Conservation (phyloP, 2,329 filamentous ascomycete species). For the Penicillium sp. region DNA sequence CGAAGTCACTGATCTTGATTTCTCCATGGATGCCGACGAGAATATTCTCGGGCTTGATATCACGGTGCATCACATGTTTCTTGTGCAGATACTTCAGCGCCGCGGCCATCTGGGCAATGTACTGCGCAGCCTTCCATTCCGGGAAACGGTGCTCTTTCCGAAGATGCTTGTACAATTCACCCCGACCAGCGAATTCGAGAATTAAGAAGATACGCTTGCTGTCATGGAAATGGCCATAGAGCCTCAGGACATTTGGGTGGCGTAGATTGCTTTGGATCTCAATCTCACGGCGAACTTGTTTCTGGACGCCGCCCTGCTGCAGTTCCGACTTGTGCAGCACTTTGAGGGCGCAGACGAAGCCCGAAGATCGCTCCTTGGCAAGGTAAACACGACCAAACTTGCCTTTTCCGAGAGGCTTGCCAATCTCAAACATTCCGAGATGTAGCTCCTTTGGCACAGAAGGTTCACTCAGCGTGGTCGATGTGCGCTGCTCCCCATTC, state of each 20-base stretch:
- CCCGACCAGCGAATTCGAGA: slow-evolving; percentile 78
- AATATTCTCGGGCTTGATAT: slow-evolving; percentile 98
- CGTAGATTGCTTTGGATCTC: slow-evolving; percentile 85
- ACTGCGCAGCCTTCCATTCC: slow-evolving; percentile 81
- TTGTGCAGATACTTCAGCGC: slow-evolving; percentile 86
- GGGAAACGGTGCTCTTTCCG: slow-evolving; percentile 73
- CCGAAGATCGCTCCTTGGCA: slow-evolving; percentile 70
- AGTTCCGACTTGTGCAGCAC: slow-evolving; percentile 81
- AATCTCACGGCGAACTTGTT: slow-evolving; percentile 81
- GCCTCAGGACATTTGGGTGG: slow-evolving; percentile 76
- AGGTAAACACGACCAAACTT: slow-evolving; percentile 86
- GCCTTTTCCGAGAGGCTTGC: slow-evolving; percentile 77
- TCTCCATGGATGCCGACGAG: slow-evolving; percentile 93
- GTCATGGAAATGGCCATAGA: slow-evolving; percentile 87
- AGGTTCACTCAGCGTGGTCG: slow-evolving; percentile 52
- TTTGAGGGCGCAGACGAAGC: slow-evolving; percentile 82
- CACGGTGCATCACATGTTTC: slow-evolving; percentile 94
- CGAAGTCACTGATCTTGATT: slow-evolving; percentile 98
- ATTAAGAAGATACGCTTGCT: slow-evolving; percentile 83
- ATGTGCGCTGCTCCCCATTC: slow-evolving; percentile 33
- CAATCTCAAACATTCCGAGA: slow-evolving; percentile 91
- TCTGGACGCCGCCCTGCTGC: slow-evolving; percentile 75
- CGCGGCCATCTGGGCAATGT: slow-evolving; percentile 85
- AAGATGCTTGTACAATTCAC: slow-evolving; percentile 83
- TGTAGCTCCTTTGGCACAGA: slow-evolving; percentile 60